These are phyloP conservation scores for Pyricularia grisea DNA, from an alignment of 2,329 filamentous ascomycete species.

Conservation along the genomic window DNA sequence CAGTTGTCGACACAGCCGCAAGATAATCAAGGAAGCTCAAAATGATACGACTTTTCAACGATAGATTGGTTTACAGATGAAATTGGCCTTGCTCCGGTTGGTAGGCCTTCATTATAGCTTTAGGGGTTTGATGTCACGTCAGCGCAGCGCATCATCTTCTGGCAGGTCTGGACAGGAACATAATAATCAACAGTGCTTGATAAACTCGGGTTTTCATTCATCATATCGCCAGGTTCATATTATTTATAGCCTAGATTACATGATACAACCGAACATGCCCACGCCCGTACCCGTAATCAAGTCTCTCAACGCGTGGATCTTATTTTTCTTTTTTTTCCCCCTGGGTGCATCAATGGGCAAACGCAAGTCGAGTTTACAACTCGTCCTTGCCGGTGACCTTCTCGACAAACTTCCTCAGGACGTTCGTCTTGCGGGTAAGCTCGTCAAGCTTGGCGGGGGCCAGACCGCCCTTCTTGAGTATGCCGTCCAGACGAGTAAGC, in stretches of 20 bases:
- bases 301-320: neutral
- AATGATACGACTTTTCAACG: neutral
- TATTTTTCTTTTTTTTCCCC: neutral
- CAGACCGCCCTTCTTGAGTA: constrained; percentile 79
- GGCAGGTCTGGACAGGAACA: neutral
- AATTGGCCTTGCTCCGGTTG: neutral
- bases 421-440: constrained; percentile 76
- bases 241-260: neutral
- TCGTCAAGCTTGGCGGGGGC: constrained; percentile 84
- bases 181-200: neutral
- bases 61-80: neutral
- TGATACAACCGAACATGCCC: neutral
- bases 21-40: constrained; percentile 6
- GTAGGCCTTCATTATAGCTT: neutral
- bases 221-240: neutral
- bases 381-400: constrained; percentile 50
- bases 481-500: constrained; percentile 65
- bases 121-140: neutral
- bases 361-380: constrained; percentile 38
- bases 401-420: constrained; percentile 67
- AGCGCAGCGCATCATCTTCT: neutral
- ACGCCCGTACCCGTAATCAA: neutral
- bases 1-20: constrained; percentile 53
- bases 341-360: neutral
- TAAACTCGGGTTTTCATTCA: neutral